Percentiles rank a stretch among this genome's conserved stretches.
phyloP scores from a whole-genome alignment of 192 early-diverging fungal genomes.

The Cladochytrium replicatum region DNA sequence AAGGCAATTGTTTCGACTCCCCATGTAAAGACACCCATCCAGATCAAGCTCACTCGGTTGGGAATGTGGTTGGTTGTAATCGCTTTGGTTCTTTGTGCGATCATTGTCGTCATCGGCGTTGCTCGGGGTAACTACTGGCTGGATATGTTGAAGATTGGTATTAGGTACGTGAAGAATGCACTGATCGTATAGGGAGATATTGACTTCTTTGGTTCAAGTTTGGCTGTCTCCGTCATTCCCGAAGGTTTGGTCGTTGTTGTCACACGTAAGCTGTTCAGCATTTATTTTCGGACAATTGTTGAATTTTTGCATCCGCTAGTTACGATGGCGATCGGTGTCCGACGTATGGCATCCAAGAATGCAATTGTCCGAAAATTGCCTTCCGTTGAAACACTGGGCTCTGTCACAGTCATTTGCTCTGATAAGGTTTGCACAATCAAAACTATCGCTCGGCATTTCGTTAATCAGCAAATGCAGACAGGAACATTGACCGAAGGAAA shows the following conservation, averaged over 20 bases:
- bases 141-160: constrained; percentile 71
- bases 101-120: constrained; percentile 75
- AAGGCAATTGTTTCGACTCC: constrained; percentile 61
- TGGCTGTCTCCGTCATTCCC: constrained; percentile 95
- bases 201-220: constrained; percentile 29
- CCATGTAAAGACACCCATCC: constrained; percentile 33
- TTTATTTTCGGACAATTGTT: background rate
- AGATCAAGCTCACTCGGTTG: constrained; percentile 58
- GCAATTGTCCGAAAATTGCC: constrained; percentile 89
- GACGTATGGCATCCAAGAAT: constrained; percentile 77
- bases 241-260: constrained; percentile 97
- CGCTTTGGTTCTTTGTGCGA: constrained; percentile 66
- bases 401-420: constrained; percentile 94
- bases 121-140: constrained; percentile 41
- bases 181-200: background rate
- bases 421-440: constrained; percentile 57
- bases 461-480: constrained; percentile 16
- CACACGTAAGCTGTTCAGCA: constrained; percentile 34
- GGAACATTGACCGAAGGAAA: constrained; percentile 97
- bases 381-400: constrained; percentile 90
- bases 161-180: constrained; percentile 40
- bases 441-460: background rate
- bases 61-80: constrained; percentile 79
- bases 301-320: constrained; percentile 30
- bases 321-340: constrained; percentile 94